Percentiles rank a stretch among this genome's conserved stretches.
Evolutionary conservation across 2,329 filamentous ascomycete genomes (phyloP).

Genomic region (Macrophomina phaseolina): DNA sequence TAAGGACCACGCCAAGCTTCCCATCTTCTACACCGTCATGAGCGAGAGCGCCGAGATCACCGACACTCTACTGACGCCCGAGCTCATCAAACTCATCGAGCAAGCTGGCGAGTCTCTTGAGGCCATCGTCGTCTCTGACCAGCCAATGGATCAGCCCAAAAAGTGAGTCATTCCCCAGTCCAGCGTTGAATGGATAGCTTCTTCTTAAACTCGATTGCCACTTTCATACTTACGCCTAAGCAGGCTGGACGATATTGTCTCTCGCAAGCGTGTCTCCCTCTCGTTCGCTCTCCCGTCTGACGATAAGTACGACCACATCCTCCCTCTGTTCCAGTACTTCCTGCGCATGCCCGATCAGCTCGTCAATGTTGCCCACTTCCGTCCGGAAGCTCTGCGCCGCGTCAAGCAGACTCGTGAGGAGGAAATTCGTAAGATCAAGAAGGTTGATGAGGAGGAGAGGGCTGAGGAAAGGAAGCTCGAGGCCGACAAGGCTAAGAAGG

Average conservation of each 20-base stretch:
- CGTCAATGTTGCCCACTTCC: slow-evolving; percentile 79
- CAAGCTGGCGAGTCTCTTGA: slow-evolving; percentile 77
- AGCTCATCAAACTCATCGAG: slow-evolving; percentile 79
- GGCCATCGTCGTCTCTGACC: slow-evolving; percentile 87
- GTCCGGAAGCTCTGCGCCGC: slow-evolving; percentile 84
- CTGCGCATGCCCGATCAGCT: slow-evolving; percentile 84
- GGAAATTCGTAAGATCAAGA: slow-evolving; percentile 78
- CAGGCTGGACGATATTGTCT: slow-evolving; percentile 81
- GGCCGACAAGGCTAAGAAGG: slow-evolving; percentile 72
- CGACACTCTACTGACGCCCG: slow-evolving; percentile 82
- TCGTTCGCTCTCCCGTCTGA: slow-evolving; percentile 69
- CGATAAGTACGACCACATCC: slow-evolving; percentile 57
- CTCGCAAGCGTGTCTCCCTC: slow-evolving; percentile 86
- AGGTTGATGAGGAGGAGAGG: slow-evolving; percentile 74
- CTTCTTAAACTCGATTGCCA: slow-evolving; percentile 23
- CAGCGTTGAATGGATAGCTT: background rate
- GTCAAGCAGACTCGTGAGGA: slow-evolving; percentile 80
- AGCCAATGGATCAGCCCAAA: slow-evolving; percentile 83
- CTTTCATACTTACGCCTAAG: background rate
- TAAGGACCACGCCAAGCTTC: slow-evolving; percentile 90
- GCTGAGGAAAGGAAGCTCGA: slow-evolving; percentile 63
- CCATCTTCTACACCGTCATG: slow-evolving; percentile 91
- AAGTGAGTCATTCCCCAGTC: slow-evolving; percentile 63
- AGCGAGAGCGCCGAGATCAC: slow-evolving; percentile 96
- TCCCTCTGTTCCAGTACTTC: slow-evolving; percentile 81